Evolutionary conservation across 371 early-diverging fungal species (phyloP).

Genomic region (Coemansia sp.): DNA sequence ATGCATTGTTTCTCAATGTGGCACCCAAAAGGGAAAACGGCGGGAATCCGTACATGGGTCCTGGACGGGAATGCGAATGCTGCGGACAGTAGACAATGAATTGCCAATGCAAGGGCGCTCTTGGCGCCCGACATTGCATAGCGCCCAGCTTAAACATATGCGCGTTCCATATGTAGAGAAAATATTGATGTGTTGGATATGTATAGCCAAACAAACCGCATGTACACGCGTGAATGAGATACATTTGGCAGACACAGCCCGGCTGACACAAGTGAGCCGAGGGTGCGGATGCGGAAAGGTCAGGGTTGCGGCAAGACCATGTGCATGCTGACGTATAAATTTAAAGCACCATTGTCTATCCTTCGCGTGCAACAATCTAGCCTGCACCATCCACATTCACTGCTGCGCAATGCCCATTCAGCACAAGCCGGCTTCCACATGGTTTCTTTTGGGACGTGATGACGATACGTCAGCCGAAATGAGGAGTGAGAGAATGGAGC

Average conservation of each 20-base stretch:
- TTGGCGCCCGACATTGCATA: slow-evolving; percentile 3
- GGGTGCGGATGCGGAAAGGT: not conserved
- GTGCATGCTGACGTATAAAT: slow-evolving; percentile 3
- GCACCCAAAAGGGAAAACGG: slow-evolving; percentile 3
- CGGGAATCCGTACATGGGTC: slow-evolving; percentile 2
- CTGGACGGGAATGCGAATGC: slow-evolving; percentile 1
- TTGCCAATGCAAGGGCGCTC: slow-evolving; percentile 2
- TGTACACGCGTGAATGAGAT: not conserved
- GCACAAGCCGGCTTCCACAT: slow-evolving; percentile 6
- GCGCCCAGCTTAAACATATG: not conserved
- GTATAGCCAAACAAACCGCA: not conserved
- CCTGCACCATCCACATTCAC: not conserved
- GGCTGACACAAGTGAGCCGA: slow-evolving; percentile 1
- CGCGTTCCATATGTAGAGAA: not conserved
- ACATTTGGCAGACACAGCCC: not conserved
- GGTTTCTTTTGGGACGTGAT: slow-evolving; percentile 1
- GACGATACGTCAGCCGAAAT: not conserved
- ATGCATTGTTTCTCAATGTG: slow-evolving; percentile 1
- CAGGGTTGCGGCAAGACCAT: slow-evolving; percentile 3
- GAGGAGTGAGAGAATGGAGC: not conserved
- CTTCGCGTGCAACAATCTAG: slow-evolving; percentile 5
- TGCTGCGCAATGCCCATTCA: not conserved
- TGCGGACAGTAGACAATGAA: not conserved
- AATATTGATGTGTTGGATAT: not conserved
- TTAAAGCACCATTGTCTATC: slow-evolving; percentile 2